Evolutionary conservation across 2,329 filamentous ascomycete species (phyloP).

Genomic region (Epichloe gansuensis): DNA sequence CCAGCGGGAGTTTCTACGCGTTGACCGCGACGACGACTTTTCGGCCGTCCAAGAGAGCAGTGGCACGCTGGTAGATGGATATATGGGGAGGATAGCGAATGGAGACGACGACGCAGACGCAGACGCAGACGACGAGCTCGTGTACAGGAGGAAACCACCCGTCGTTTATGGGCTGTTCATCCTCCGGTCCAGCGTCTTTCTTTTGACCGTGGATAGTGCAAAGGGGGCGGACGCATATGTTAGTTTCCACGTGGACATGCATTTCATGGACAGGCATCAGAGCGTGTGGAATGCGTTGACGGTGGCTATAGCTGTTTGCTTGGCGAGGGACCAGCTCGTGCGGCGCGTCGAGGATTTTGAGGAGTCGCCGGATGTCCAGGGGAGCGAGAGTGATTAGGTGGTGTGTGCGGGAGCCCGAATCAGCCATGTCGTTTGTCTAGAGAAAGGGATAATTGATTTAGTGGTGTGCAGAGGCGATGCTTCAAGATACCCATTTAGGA

Average conservation of each 20-base stretch:
- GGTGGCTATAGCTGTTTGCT: constrained; percentile 25
- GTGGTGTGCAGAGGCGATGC: neutral
- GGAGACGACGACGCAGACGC: constrained; percentile 1
- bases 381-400: constrained; percentile 25
- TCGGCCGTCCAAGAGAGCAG: constrained; percentile 14
- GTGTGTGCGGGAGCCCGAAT: neutral
- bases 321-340: constrained; percentile 28
- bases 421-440: neutral
- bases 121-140: neutral
- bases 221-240: constrained; percentile 23
- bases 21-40: constrained; percentile 16
- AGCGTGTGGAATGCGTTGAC: constrained; percentile 33
- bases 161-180: constrained; percentile 33
- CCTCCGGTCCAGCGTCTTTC: constrained; percentile 24
- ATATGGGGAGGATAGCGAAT: neutral
- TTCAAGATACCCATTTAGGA: too few species aligned
- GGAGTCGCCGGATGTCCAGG: constrained; percentile 14
- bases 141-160: constrained; percentile 21
- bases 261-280: constrained; percentile 26
- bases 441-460: too few species aligned
- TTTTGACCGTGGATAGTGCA: constrained; percentile 27
- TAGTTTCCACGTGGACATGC: constrained; percentile 29
- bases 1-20: constrained; percentile 24
- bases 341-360: constrained; percentile 23
- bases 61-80: constrained; percentile 6